These are phyloP conservation scores for Cryptococcus sp. DNA, from an alignment of 1,284 basidiomycete species.

Conservation along the genomic window DNA sequence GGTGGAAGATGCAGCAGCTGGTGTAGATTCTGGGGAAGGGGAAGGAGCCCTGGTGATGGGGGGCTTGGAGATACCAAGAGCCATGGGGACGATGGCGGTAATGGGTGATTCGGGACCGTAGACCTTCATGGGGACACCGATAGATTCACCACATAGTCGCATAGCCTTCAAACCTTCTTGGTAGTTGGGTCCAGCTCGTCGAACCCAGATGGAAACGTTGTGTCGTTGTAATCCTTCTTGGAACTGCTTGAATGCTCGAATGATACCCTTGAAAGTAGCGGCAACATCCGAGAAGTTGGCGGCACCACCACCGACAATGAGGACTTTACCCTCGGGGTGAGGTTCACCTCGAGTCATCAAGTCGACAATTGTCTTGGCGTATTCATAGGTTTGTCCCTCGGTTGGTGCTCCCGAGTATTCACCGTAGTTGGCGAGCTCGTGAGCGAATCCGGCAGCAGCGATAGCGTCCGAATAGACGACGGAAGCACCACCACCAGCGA, in stretches of 20 bases:
- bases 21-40: conserved; percentile 25
- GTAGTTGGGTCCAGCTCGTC: conserved; percentile 98
- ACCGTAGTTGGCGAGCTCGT: conserved; percentile 99
- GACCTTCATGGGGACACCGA: conserved; percentile 94
- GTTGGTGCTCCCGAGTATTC: conserved; percentile 99
- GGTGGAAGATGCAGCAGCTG: conserved; percentile 20
- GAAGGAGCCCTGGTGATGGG: conserved; percentile 32
- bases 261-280: conserved; percentile 99
- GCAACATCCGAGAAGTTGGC: conserved; percentile 99
- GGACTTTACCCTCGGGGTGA: conserved; percentile 84
- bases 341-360: conserved; percentile 88
- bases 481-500: conserved; percentile 67
- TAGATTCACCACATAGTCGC: conserved; percentile 93
- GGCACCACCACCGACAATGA: conserved; percentile 97
- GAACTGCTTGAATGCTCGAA: conserved; percentile 92
- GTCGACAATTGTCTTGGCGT: conserved; percentile 98
- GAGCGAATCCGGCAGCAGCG: conserved; percentile 90
- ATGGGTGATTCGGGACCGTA: conserved; percentile 99
- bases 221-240: conserved; percentile 78
- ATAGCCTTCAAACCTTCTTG: conserved; percentile 99
- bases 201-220: conserved; percentile 88
- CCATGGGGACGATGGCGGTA: conserved; percentile 96
- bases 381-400: conserved; percentile 98
- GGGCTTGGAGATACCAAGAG: conserved; percentile 67
- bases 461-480: conserved; percentile 76